Base-by-base conservation (phyloP, 202 grass and related monocot genomes). In the Brachypodium distachyon region DNA sequence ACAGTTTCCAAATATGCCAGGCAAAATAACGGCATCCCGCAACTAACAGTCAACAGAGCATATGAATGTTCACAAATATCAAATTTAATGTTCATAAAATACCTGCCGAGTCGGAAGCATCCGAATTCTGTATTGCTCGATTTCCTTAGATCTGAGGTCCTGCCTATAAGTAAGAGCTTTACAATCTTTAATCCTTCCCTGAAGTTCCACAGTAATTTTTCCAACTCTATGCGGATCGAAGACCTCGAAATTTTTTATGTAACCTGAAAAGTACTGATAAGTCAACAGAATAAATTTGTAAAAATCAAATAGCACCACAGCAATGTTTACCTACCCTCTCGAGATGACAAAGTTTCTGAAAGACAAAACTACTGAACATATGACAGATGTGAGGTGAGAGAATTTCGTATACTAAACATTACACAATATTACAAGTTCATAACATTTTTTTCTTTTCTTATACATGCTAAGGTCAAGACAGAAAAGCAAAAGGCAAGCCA, bases 91-190 rank as follows among this genome's bases (percentile, higher is more conserved):
- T 21, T 53, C 36, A 67, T 50, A 43, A 62, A 39, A 73, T 33
- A 97, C 91, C 95, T 97, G 91, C 1, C 78, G 87, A 26, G 95
- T 94, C 32, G 89, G 95, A 86, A 98, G 95, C 66, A 83, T 94
- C 31, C 74, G 72, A 27, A 87, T 58, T 63, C 79, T 89, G 84
- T 92, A 98, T 9, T 92, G 70, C 72, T 97, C 95, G 32, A 98
- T 94, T 52, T 98, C 89, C 75, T 82, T 94, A 57, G 95, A 79
- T 66, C 32, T 90, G 53, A 95, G 49, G 62, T 94, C 95, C 60
- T 98, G 82, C 66, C 91, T 83, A 44, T 94, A 94, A 1, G 91
- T 92, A 76, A 94, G 85, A 77, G 87, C 85, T 86, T 91, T 91
- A 61, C 91, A 92, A 62, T 92, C 95, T 59, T 92, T 97, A 80